Conservation (phyloP, 1,139 yeast species). For the Yamadazyma atlantica region DNA sequence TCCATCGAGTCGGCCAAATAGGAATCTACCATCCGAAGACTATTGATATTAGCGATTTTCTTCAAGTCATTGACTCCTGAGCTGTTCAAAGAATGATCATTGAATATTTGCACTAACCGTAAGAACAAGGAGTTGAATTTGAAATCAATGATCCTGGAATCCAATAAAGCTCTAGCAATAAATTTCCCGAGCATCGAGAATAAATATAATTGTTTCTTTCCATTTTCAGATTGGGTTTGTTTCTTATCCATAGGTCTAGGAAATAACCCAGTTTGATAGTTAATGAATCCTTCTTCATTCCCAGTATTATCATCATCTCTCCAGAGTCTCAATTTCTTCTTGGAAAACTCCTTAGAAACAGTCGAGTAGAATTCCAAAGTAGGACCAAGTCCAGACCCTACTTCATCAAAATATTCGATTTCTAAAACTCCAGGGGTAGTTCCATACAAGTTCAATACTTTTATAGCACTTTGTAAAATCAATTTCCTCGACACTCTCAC, state of each 20-base stretch:
- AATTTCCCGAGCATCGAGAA: constrained; percentile 78
- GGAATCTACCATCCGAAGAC: constrained; percentile 56
- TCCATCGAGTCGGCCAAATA: constrained; percentile 60
- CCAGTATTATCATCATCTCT: constrained; percentile 39
- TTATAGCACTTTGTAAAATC: constrained; percentile 75
- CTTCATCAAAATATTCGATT: constrained; percentile 87
- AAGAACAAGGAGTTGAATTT: constrained; percentile 74
- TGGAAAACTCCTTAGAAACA: constrained; percentile 71
- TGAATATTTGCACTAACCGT: constrained; percentile 38
- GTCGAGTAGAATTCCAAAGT: constrained; percentile 88
- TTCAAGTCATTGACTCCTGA: constrained; percentile 19
- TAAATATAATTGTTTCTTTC: constrained; percentile 47
- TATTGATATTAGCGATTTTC: constrained; percentile 37
- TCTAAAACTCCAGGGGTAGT: constrained; percentile 79
- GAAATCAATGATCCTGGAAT: constrained; percentile 83
- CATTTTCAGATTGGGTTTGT: constrained; percentile 32
- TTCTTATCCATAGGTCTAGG: constrained; percentile 60
- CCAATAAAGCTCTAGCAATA: constrained; percentile 83
- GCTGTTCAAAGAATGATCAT: constrained; percentile 12
- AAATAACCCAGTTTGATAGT: constrained; percentile 57
- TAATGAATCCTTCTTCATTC: constrained; percentile 40
- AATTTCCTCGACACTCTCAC: constrained; percentile 72
- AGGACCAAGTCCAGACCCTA: constrained; percentile 96
- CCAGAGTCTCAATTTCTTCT: constrained; percentile 66
- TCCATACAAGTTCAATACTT: constrained; percentile 76